phyloP scores from a whole-genome alignment of 352 stramenopile species.

The Phytophthora kernoviae region DNA sequence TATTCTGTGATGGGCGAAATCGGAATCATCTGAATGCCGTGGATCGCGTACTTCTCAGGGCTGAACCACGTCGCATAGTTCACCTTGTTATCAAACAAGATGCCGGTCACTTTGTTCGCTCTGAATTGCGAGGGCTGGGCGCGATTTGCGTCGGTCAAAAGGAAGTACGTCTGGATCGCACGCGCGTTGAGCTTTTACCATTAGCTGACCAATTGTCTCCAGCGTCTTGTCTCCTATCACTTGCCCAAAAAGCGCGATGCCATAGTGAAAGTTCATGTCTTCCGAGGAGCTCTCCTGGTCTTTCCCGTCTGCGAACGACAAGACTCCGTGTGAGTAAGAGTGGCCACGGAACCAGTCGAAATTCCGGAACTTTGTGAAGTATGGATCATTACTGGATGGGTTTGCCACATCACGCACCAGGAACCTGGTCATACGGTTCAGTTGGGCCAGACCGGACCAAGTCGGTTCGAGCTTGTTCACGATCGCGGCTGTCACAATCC shows the following conservation, averaged over 20 bases:
- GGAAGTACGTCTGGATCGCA: slow-evolving; percentile 34
- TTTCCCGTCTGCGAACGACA: slow-evolving; percentile 31
- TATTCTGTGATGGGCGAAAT: slow-evolving; percentile 50
- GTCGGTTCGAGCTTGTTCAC: slow-evolving; percentile 27
- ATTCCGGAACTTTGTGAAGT: slow-evolving; percentile 31
- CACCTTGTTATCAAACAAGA: slow-evolving; percentile 64
- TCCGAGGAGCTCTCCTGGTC: slow-evolving; percentile 42
- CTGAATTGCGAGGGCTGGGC: slow-evolving; percentile 25
- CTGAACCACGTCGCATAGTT: slow-evolving; percentile 71
- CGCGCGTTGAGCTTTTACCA: slow-evolving; percentile 31
- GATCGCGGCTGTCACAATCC: slow-evolving; percentile 30
- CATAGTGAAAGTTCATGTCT: slow-evolving; percentile 43
- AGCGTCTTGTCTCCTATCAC: slow-evolving; percentile 15
- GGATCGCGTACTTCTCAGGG: slow-evolving; percentile 55
- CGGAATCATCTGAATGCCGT: slow-evolving; percentile 72
- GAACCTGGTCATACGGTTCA: slow-evolving; percentile 30
- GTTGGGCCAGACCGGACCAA: slow-evolving; percentile 12
- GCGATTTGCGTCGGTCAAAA: slow-evolving; percentile 30
- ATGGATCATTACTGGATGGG: slow-evolving; percentile 22
- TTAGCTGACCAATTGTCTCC: slow-evolving; percentile 23
- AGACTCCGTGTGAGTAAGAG: slow-evolving; percentile 38
- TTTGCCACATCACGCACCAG: slow-evolving; percentile 36
- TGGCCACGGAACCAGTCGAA: slow-evolving; percentile 39
- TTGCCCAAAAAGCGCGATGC: slow-evolving; percentile 26
- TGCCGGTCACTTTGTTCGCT: slow-evolving; percentile 55